Evolutionary conservation across 495 filamentous ascomycete species (phyloP), one percentile per base, ranked within the genome.

Genomic region (Annulohypoxylon moriforme): DNA sequence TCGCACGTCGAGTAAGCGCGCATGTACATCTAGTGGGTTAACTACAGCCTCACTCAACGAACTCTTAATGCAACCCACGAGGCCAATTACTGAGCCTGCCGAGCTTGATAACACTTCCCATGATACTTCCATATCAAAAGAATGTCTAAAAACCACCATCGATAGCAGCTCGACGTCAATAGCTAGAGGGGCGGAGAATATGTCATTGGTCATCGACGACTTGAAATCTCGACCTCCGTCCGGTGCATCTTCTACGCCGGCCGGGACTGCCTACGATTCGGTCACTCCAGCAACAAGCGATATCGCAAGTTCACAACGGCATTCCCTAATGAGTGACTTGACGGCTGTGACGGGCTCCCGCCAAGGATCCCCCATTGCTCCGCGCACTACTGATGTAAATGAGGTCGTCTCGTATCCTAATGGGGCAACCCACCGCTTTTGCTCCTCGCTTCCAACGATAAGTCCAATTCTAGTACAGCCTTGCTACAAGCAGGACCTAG

Each of bases 1-100:
- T 53, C 70, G 65, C 18, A 64, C 61, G 6, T 69, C 73, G 27
- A 73, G 74, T 47, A 71, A 63, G 60, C 67, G 63, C 10, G 49
- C 70, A 7, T 25, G 22, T 20, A 60, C 40, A 13, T 68, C 67
- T 14, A 65, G 24, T 2, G 63, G 61, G 1, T n/a, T 24, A 22
- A 64, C 27, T 29, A 52, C 46, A 11, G 49, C 63, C 38, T 75
- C 62, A 29, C 55, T 70, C n/a, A 59, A 70, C 36, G 53, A 68
- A n/a, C 24, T 73, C 38, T 20, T 75, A 10, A 67, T 64, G 66
- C 65, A 67, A 31, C 16, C 16, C 22, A 50, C 40, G 20, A 22
- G 42, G 25, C 62, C 50, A 0, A 2, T 38, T 4, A 2, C 10
- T 5, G 9, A 34, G 8, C 52, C 3, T 24, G 8, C 33, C 10